Conservation (phyloP, 305 asterid species). For the Stenogyne calaminthoides region DNA sequence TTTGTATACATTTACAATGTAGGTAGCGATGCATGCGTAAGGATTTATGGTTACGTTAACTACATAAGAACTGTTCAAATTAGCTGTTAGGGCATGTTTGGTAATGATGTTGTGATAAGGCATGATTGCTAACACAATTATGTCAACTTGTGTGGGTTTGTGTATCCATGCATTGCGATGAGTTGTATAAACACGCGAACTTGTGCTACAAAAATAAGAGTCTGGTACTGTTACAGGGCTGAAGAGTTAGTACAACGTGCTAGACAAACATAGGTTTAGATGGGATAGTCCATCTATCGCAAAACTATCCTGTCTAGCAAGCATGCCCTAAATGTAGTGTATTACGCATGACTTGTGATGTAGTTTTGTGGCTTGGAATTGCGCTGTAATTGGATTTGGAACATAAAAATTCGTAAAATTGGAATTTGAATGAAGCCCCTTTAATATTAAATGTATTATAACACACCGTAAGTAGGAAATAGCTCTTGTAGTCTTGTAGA, state of each 20-base stretch:
- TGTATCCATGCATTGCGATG: not conserved
- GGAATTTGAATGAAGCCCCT: not conserved
- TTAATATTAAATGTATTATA: not conserved
- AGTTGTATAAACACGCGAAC: not conserved
- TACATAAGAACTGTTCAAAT: not conserved
- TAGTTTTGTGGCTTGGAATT: not conserved
- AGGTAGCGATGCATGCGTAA: not conserved
- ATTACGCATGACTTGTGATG: not conserved
- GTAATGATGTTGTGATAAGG: not conserved
- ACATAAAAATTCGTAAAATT: not conserved
- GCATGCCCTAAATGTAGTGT: not conserved
- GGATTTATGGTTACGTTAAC: not conserved
- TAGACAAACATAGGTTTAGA: not conserved
- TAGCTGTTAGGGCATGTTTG: not conserved
- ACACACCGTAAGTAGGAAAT: not conserved
- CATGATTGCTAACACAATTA: no score
- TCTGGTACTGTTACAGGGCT: not conserved
- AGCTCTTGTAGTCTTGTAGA: not conserved
- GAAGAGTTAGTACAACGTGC: not conserved
- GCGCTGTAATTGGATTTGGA: not conserved
- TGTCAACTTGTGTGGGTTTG: not conserved
- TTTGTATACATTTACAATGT: no score
- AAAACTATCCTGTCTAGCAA: not conserved
- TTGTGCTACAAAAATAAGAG: not conserved
- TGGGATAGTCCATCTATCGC: not conserved